These are phyloP conservation scores for Termitomyces bulborhizus DNA, from an alignment of 768 basidiomycete genomes.

Conservation along the genomic window DNA sequence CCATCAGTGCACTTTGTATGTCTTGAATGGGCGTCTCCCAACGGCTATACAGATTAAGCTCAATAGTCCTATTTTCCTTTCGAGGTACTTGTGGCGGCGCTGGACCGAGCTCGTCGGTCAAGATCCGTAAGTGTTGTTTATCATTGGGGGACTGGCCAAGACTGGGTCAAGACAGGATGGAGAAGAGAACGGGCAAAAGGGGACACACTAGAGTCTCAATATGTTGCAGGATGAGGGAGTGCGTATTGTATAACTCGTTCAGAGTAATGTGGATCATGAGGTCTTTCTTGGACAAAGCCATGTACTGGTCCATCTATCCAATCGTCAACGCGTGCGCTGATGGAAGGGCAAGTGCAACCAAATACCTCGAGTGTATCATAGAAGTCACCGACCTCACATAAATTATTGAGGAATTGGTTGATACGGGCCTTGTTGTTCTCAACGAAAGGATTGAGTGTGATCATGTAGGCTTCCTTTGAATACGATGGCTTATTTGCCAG, in stretches of 20 bases:
- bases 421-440: conserved; percentile 98
- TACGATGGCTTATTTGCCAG: conserved; percentile 98
- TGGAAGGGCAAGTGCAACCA: neutral
- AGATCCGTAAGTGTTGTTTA: conserved; percentile 93
- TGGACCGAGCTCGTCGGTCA: conserved; percentile 92
- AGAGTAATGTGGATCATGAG: conserved; percentile 96
- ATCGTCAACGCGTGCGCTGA: neutral
- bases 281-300: conserved; percentile 99
- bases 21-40: conserved; percentile 99
- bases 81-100: conserved; percentile 95
- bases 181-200: neutral
- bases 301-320: conserved; percentile 97
- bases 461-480: conserved; percentile 98
- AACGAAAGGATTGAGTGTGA: conserved; percentile 95
- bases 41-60: conserved; percentile 88
- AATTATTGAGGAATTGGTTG: conserved; percentile 92
- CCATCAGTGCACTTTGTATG: conserved; percentile 93
- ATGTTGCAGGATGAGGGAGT: conserved; percentile 91
- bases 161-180: neutral
- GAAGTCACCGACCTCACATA: conserved; percentile 99
- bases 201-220: conserved; percentile 82
- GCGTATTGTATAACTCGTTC: conserved; percentile 99
- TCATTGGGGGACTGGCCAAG: conserved; percentile 83
- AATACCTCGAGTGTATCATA: conserved; percentile 95
- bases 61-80: conserved; percentile 94